Evolutionary conservation across 2,329 filamentous ascomycete genomes (phyloP), one percentile per base, ranked within the genome.

Genomic region (Juglanconis sp.): DNA sequence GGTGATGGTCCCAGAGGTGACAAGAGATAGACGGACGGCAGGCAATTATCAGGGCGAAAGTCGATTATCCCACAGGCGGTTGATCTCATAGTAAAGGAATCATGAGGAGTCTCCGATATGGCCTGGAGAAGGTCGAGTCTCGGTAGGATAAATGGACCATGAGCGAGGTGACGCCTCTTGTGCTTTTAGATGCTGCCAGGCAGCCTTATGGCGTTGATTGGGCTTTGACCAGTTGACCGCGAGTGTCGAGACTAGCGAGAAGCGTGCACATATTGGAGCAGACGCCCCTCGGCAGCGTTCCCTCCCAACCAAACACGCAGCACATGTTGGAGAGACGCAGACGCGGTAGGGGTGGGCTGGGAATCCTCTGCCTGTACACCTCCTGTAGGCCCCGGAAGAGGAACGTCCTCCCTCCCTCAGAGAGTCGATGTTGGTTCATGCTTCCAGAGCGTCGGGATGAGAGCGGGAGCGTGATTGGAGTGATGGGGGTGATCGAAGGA

Each of bases 291-390:
- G 2, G 24, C 24, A 15, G 30, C 38, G 8, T 7, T 53, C n/a
- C 24, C 36, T 38, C 36, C 8, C 36, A 7, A 7, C 11, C 36
- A 38, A 54, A 40, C 17, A 11, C 46, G 13, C 52, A 44, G 17
- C 31, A 51, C 32, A 54, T 36, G 53, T 50, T 30, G 57, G 35
- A 50, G 54, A 32, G 46, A 54, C 38, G 32, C 50, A 53, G 38
- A 60, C 31, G 53, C 15, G 36, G 53, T 24, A 44, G 44, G 52
- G 24, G 52, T 57, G 46, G 53, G 36, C 49, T 47, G 57, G 50
- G 44, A 32, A 35, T 44, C 49, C 24, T 44, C 49, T 46, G 61
- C 53, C 31, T 63, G 36, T 7, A 13, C 44, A 57, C 48, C 49
- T 60, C 30, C 38, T 42, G 57, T 50, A 56, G 53, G 60, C 32